Base-by-base conservation (phyloP, 352 stramenopile genomes). In the Phytophthora tubulina region DNA sequence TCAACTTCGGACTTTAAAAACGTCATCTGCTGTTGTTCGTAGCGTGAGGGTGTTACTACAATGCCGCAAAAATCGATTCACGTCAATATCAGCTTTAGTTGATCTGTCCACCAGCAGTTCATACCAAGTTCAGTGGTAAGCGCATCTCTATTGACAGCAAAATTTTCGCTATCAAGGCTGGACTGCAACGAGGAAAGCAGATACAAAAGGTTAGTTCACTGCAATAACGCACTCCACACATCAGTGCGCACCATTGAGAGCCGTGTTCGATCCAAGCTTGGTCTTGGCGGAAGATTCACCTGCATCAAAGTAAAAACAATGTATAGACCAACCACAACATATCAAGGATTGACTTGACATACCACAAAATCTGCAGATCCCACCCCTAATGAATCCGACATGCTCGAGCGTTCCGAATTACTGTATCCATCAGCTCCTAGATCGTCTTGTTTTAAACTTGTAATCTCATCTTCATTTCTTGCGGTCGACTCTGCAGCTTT, bases 301-400 rank as follows among this genome's bases (percentile, higher is more conserved):
- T 75, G n/a, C 8, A 42, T 52, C 46, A 69, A 5, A 9, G n/a
- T n/a, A 36, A 27, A 51, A 10, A 48, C 35, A 33, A 8, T 53
- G 33, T 51, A 7, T n/a, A 10, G 11, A 14, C 27, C 15, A 3
- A 42, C 9, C 32, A 38, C 6, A 13, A 33, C 5, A 45, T 7
- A 57, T 13, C 27, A 17, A 57, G n/a, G 15, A 4, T 27, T 27
- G 21, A 6, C 7, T 31, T 17, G 30, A 41, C 41, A 8, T 59
- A 95, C 89, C 74, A 93, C 85, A 72, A 95, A 96, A 70, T 96
- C 89, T 14, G 86, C 84, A 2, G 86, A 93, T 38, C 83, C 79
- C 63, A 96, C 81, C 3, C 86, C 87, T 1, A 95, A 76, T 0
- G 89, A 96, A 52, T 96, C 89, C 0, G 84, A 94, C 15, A 82